These are phyloP conservation scores for Madurella fahalii DNA, from an alignment of 2,329 filamentous ascomycete species.

Conservation along the genomic window DNA sequence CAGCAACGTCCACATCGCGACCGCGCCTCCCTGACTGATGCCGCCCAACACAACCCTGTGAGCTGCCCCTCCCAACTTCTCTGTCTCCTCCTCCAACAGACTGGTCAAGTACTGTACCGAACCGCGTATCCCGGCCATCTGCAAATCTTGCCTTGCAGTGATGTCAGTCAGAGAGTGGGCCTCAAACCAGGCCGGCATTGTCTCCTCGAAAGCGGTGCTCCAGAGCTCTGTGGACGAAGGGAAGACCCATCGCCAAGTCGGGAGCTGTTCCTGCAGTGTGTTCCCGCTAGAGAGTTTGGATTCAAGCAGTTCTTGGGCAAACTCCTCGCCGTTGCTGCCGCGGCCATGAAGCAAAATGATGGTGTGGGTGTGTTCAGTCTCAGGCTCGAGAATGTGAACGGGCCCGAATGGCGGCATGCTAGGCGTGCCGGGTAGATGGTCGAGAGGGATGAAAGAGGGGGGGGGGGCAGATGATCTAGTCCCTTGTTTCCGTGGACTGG, in stretches of 20 bases:
- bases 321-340: background rate
- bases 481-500: no score
- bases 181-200: background rate
- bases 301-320: background rate
- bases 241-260: background rate
- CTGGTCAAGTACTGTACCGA: background rate
- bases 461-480: no score
- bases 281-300: background rate
- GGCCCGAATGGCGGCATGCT: background rate
- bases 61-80: background rate
- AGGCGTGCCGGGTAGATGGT: no score
- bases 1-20: background rate
- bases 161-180: background rate
- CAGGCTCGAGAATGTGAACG: background rate
- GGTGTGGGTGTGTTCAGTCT: background rate
- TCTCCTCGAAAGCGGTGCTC: constrained; percentile 1
- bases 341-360: background rate
- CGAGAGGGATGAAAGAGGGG: no score
- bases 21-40: background rate
- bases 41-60: background rate
- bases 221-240: background rate
- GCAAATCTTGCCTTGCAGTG: background rate
- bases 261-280: background rate
- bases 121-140: background rate
- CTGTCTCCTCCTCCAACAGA: background rate